phyloP scores from a whole-genome alignment of 2,329 filamentous ascomycete genomes.

The Fusarium azukiicola region DNA sequence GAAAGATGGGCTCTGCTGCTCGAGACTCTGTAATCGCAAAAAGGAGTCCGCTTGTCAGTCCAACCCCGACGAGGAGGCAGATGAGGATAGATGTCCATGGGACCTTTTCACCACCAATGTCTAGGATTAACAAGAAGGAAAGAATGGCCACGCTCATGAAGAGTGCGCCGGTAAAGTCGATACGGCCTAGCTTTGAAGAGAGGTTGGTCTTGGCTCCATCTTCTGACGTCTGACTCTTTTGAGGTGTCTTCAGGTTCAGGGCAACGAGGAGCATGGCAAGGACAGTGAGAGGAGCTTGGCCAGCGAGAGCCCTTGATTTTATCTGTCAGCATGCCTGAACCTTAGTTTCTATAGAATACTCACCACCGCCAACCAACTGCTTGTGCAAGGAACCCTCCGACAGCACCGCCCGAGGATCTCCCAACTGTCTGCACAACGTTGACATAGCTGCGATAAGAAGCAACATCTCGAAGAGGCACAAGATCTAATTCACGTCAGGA shows the following conservation, averaged over 20 bases:
- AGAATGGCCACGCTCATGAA: neutral
- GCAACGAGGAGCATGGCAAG: neutral
- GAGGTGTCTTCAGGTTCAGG: neutral
- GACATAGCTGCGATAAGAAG: neutral
- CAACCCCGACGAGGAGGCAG: neutral
- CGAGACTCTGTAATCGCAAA: neutral
- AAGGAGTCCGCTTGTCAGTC: neutral
- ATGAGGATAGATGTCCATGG: neutral
- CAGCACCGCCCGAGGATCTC: neutral
- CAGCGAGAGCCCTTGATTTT: neutral
- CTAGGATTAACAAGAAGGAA: neutral
- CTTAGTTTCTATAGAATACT: neutral
- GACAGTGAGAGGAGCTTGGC: neutral
- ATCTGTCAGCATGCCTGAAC: neutral
- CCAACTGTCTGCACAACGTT: neutral
- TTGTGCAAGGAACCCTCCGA: neutral
- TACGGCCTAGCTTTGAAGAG: neutral
- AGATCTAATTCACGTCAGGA: neutral
- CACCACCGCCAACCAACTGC: neutral
- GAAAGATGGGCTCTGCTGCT: neutral
- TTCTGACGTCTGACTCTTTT: neutral
- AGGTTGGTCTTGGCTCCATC: neutral
- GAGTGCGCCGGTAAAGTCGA: neutral
- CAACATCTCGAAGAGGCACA: neutral
- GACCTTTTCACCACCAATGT: neutral